A percentile compares a stretch with the other conserved stretches of the same genome.
phyloP scores from a whole-genome alignment of 1,284 basidiomycete species.

The Cutaneotrichosporon sp. region DNA sequence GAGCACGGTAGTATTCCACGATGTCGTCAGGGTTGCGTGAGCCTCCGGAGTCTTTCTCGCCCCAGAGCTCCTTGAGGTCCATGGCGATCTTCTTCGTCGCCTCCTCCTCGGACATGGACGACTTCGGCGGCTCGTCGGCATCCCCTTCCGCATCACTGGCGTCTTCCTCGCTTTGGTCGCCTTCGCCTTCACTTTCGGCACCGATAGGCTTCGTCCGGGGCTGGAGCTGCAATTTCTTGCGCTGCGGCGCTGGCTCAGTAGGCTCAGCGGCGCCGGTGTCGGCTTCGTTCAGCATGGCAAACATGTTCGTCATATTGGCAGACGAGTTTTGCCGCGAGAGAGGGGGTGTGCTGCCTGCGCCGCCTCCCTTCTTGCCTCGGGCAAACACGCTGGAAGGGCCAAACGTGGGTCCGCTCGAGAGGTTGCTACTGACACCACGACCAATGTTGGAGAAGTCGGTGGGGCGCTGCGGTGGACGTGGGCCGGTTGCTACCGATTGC shows the following conservation, averaged over 20 bases:
- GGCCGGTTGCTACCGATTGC: slow-evolving; percentile 61
- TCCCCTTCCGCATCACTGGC: slow-evolving; percentile 50
- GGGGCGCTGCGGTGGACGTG: slow-evolving; percentile 54
- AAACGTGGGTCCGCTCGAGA: slow-evolving; percentile 64
- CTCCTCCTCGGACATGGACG: slow-evolving; percentile 62
- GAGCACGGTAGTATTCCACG: slow-evolving; percentile 66
- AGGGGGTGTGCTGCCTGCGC: slow-evolving; percentile 56
- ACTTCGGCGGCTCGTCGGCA: slow-evolving; percentile 53
- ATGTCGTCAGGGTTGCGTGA: slow-evolving; percentile 46
- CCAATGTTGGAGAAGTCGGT: slow-evolving; percentile 80
- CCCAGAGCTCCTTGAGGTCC: slow-evolving; percentile 53
- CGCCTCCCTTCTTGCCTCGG: slow-evolving; percentile 59
- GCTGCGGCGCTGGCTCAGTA: slow-evolving; percentile 55
- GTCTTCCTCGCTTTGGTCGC: slow-evolving; percentile 52
- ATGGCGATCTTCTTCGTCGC: slow-evolving; percentile 68
- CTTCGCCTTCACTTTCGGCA: slow-evolving; percentile 21
- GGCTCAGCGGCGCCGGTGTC: slow-evolving; percentile 48
- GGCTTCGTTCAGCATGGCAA: slow-evolving; percentile 64
- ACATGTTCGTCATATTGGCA: slow-evolving; percentile 87
- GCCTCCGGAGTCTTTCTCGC: slow-evolving; percentile 46
- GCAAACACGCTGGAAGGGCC: slow-evolving; percentile 76
- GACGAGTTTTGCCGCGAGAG: slow-evolving; percentile 71
- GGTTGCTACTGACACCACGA: slow-evolving; percentile 66
- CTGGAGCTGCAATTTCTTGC: slow-evolving; percentile 66
- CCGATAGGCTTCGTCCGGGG: slow-evolving; percentile 58